These are phyloP conservation scores for Castanea sativa DNA, from an alignment of 306 rosid genomes.

Conservation along the genomic window DNA sequence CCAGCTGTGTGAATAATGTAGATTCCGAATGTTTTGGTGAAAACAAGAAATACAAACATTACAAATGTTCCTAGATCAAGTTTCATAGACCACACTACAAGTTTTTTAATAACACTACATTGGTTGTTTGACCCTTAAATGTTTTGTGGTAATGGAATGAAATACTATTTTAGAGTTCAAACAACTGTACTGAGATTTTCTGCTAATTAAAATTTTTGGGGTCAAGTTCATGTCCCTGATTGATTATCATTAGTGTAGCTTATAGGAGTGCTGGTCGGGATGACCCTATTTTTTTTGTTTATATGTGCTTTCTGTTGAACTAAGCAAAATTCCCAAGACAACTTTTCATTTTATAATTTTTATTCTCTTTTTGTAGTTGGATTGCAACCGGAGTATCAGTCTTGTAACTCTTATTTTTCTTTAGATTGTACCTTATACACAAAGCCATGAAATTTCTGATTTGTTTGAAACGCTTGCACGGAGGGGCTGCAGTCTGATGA, in stretches of 20 bases:
- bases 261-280: too few relatives aligned
- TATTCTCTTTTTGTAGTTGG: too few relatives aligned
- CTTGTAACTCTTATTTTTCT: too few relatives aligned
- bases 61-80: background rate
- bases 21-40: background rate
- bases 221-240: too few relatives aligned
- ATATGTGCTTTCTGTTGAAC: too few relatives aligned
- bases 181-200: background rate
- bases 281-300: too few relatives aligned
- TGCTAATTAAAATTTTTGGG: background rate
- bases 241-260: too few relatives aligned
- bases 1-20: conserved; percentile 27
- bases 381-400: too few relatives aligned
- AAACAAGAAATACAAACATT: background rate
- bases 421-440: too few relatives aligned
- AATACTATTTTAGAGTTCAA: background rate
- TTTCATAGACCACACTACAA: background rate
- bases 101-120: background rate
- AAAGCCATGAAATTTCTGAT: conserved; percentile 21
- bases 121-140: background rate
- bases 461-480: conserved; percentile 36
- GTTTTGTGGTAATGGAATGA: background rate
- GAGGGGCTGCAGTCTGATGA: conserved; percentile 30
- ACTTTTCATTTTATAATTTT: too few relatives aligned
- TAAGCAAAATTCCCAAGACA: too few relatives aligned